phyloP scores from a whole-genome alignment of 352 stramenopile species.

The Pythium pectinolyticum region DNA sequence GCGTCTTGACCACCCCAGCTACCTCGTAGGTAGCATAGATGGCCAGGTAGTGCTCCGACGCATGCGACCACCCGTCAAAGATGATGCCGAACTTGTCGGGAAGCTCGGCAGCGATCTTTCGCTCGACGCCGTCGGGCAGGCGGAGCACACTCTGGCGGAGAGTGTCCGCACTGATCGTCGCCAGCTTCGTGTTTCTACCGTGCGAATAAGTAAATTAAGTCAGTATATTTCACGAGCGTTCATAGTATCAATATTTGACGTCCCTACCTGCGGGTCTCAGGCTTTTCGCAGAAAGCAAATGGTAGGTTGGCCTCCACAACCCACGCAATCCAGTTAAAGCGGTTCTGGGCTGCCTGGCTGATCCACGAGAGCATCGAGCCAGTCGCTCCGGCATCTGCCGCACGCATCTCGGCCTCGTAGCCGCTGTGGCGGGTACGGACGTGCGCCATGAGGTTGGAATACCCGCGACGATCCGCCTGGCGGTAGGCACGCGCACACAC shows the following conservation, averaged over 20 bases:
- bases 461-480: not conserved
- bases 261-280: not conserved
- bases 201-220: not conserved
- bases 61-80: constrained; percentile 15
- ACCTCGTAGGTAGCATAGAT: constrained; percentile 15
- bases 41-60: constrained; percentile 16
- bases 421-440: not conserved
- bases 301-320: not conserved
- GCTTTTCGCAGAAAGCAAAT: not conserved
- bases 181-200: not conserved
- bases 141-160: not conserved
- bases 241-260: too few relatives aligned
- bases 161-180: not conserved
- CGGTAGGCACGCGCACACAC: not conserved
- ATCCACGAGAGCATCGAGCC: not conserved
- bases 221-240: not conserved
- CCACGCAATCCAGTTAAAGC: not conserved
- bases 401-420: not conserved
- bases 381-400: not conserved
- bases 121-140: not conserved
- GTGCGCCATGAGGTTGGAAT: not conserved
- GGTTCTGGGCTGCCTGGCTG: not conserved
- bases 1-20: constrained; percentile 8
- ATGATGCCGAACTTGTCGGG: constrained; percentile 25
- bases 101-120: constrained; percentile 12